These are phyloP conservation scores for Jasminum sambac DNA, from an alignment of 257 asterid genomes.

Conservation along the genomic window DNA sequence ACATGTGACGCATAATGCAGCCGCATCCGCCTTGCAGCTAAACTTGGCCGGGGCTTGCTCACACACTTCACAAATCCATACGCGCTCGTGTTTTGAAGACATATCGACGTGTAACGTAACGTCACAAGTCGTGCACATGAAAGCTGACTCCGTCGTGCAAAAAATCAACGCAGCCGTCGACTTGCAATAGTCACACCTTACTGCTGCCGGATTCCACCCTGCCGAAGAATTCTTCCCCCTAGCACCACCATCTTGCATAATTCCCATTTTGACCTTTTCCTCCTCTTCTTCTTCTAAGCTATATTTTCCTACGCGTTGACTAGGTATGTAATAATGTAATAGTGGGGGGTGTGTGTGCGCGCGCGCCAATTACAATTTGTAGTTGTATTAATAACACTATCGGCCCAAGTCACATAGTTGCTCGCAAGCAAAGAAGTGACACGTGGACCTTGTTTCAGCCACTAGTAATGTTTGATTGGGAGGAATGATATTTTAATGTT, in stretches of 20 bases:
- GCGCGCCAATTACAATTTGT: constrained; percentile 27
- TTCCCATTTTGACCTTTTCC: constrained; percentile 15
- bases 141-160: constrained; percentile 61
- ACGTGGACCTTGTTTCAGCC: constrained; percentile 58
- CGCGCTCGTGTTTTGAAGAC: constrained; percentile 47
- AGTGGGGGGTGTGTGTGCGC: too few relatives aligned
- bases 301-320: constrained; percentile 19
- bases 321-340: constrained; percentile 20
- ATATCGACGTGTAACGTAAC: constrained; percentile 33
- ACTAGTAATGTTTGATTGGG: constrained; percentile 38
- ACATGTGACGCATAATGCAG: constrained; percentile 66
- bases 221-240: constrained; percentile 39
- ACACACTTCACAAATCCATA: constrained; percentile 87
- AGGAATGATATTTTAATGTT: constrained; percentile 32
- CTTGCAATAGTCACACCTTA: constrained; percentile 72
- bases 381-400: constrained; percentile 24
- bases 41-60: constrained; percentile 72
- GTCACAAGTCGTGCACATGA: constrained; percentile 70
- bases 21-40: constrained; percentile 79
- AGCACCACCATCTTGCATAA: constrained; percentile 19
- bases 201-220: constrained; percentile 40
- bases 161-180: constrained; percentile 59
- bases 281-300: too few relatives aligned
- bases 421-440: constrained; percentile 36
- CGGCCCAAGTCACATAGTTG: constrained; percentile 36